Percentiles rank a stretch among this genome's conserved stretches.
Evolutionary conservation across 2,329 filamentous ascomycete species (phyloP).

Genomic region (Fusarium nisikadoi): DNA sequence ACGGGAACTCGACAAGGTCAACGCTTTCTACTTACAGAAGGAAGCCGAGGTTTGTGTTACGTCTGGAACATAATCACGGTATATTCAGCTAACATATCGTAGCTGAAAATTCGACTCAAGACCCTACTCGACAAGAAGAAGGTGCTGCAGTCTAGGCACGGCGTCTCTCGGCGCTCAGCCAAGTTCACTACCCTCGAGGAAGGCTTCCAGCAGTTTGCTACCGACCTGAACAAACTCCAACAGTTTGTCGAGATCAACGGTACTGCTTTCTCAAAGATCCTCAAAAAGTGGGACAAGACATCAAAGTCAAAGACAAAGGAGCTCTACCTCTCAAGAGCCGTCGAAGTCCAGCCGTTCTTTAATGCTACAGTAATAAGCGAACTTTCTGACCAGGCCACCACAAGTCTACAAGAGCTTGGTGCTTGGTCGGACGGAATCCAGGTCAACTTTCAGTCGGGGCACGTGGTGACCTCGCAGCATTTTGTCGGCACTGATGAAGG

Average conservation of each 20-base stretch:
- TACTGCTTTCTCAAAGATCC: constrained; percentile 96
- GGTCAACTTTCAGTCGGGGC: constrained; percentile 79
- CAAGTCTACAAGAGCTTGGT: constrained; percentile 92
- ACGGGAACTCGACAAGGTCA: constrained; percentile 97
- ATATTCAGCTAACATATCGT: constrained; percentile 30
- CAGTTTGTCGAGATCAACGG: constrained; percentile 99
- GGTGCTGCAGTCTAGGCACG: constrained; percentile 83
- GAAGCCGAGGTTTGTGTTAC: constrained; percentile 83
- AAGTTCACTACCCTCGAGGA: constrained; percentile 96
- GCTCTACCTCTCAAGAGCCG: constrained; percentile 92
- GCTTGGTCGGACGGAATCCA: constrained; percentile 98
- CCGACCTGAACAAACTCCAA: constrained; percentile 95
- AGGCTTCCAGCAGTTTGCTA: constrained; percentile 96
- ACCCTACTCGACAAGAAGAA: constrained; percentile 96
- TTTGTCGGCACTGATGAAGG: constrained; percentile 83
- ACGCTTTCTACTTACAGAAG: constrained; percentile 96
- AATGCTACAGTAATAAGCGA: constrained; percentile 97
- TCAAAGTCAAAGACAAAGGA: constrained; percentile 99
- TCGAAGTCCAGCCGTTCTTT: constrained; percentile 98
- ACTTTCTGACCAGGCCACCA: constrained; percentile 95
- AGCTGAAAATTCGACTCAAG: constrained; percentile 93
- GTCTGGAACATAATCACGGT: neutral
- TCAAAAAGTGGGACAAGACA: constrained; percentile 99
- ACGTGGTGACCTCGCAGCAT: constrained; percentile 73
- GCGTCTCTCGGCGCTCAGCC: constrained; percentile 85